phyloP scores from a whole-genome alignment of 1,284 basidiomycete species.

The Puccinia triticina region DNA sequence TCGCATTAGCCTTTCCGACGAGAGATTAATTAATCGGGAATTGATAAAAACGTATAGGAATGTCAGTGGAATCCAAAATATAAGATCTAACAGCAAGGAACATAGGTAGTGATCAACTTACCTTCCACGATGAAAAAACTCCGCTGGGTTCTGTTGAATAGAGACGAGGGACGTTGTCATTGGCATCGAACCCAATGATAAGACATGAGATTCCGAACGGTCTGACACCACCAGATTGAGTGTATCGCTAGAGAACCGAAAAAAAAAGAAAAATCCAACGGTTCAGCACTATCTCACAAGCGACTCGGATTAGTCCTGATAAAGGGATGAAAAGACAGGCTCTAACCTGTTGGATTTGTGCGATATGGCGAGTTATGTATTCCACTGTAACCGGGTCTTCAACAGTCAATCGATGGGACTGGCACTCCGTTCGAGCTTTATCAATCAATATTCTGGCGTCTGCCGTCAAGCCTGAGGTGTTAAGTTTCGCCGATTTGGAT shows the following conservation, averaged over 20 bases:
- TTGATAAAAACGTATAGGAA: background rate
- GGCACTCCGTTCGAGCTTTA: conserved; percentile 96
- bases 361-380: conserved; percentile 97
- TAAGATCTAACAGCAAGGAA: background rate
- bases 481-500: background rate
- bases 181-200: conserved; percentile 94
- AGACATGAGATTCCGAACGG: conserved; percentile 98
- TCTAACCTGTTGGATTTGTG: conserved; percentile 89
- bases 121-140: conserved; percentile 99
- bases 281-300: background rate
- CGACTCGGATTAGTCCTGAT: background rate
- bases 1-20: conserved; percentile 79
- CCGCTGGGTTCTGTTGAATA: conserved; percentile 98
- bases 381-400: conserved; percentile 98
- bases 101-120: conserved; percentile 59
- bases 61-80: background rate
- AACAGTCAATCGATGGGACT: conserved; percentile 93
- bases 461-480: conserved; percentile 79
- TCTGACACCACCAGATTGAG: conserved; percentile 96
- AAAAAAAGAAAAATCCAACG: background rate
- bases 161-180: conserved; percentile 69
- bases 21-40: background rate
- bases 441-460: conserved; percentile 98
- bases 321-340: background rate
- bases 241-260: conserved; percentile 73